Conservation (phyloP, 176 grass and related monocot species). For the Triticum timopheevii region DNA sequence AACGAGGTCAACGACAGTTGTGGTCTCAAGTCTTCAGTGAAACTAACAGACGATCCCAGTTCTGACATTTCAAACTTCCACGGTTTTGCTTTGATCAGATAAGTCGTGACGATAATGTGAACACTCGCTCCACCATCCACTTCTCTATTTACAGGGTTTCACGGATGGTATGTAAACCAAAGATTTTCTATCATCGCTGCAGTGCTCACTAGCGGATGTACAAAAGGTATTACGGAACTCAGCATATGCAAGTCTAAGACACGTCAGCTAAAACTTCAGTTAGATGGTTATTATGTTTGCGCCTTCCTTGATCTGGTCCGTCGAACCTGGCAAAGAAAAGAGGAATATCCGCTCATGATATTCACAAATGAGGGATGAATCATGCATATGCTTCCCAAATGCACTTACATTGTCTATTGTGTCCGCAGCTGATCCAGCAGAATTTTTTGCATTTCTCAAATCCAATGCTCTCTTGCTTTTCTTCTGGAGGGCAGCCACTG, state of each 20-base stretch:
- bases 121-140: neutral
- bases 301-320: constrained; percentile 48
- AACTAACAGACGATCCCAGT: no score
- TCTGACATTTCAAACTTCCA: neutral
- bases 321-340: constrained; percentile 34
- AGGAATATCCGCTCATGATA: neutral
- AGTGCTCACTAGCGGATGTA: constrained; percentile 5
- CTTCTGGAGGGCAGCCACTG: constrained; percentile 24
- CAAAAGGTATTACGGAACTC: neutral
- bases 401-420: constrained; percentile 37
- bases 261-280: neutral
- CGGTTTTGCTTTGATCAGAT: neutral
- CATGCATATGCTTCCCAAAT: neutral
- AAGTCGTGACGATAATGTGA: neutral
- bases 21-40: neutral
- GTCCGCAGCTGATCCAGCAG: constrained; percentile 38
- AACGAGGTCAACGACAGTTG: neutral
- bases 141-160: constrained; percentile 9
- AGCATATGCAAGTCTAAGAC: neutral
- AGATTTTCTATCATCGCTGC: neutral
- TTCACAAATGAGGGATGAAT: neutral
- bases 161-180: neutral
- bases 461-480: constrained; percentile 52
- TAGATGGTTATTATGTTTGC: constrained; percentile 13
- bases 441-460: constrained; percentile 26